Evolutionary conservation across 2,329 filamentous ascomycete genomes (phyloP), one percentile per base, ranked within the genome.

Genomic region (Apiospora saccharicola): DNA sequence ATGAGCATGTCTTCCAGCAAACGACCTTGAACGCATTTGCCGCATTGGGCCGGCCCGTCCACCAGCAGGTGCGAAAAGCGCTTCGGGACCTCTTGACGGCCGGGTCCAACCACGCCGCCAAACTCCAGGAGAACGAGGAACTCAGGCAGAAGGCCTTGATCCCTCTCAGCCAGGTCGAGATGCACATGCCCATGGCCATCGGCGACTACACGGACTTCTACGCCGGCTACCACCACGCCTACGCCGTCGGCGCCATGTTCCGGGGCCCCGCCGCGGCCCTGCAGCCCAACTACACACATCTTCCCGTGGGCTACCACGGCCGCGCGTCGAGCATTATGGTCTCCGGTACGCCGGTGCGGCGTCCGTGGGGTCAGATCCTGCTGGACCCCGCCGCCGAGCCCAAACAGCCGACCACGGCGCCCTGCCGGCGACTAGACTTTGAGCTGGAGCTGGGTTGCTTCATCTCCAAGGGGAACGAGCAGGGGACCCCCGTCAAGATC

Each of bases 191-290:
- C 2, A 91, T 96, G 89, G 86, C 87, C 71, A 94, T 96, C 76
- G 92, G 93, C 37, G 93, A 96, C 80, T 96, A 96, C 81, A 94
- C 93, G 1, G 94, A 96, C 81, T 96, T 96, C 84, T 96, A 94
- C 79, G 93, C 92, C 13, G 94, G 94, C 19, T 84, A 92, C 75
- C 92, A 95, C 79, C 94, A 96, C 82, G 94, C 94, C 24, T 92
- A 90, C 83, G 75, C 77, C 72, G 88, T 92, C 22, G 93, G 93
- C 4, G 86, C 88, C 14, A 86, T 96, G 74, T 94, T 96, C 83
- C 89, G 94, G 61, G 93, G 92, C 0, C 87, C 91, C 0, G 86
- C 89, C 57, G 92, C 93, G 77, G 93, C 93, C 0, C 85, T 96
- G 34, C 92, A 95, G 80, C 91, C 92, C 41, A 96, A 96, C 80